phyloP scores from a whole-genome alignment of 2,329 filamentous ascomycete genomes.

The Monilinia vaccinii-corymbosi region DNA sequence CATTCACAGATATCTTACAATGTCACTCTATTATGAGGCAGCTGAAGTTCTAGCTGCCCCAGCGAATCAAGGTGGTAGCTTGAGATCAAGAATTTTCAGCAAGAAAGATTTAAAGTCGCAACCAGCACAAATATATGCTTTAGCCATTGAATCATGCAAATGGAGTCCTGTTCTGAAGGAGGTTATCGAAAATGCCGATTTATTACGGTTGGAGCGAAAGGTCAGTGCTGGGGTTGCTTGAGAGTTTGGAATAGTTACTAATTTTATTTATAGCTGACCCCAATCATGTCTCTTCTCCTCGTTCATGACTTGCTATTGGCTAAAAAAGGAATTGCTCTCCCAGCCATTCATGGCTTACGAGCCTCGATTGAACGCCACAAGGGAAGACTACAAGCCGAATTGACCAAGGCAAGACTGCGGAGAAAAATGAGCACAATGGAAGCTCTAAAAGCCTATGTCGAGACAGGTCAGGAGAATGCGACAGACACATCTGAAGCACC shows the following conservation, averaged over 20 bases:
- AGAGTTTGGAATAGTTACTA: background rate
- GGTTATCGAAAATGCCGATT: slow-evolving; percentile 71
- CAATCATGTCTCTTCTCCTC: slow-evolving; percentile 69
- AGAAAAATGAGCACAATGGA: slow-evolving; percentile 61
- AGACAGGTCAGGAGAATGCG: slow-evolving; percentile 39
- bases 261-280: slow-evolving; percentile 54
- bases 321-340: slow-evolving; percentile 74
- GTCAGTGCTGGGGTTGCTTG: slow-evolving; percentile 36
- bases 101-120: slow-evolving; percentile 67
- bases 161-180: slow-evolving; percentile 83
- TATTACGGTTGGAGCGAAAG: slow-evolving; percentile 77
- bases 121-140: slow-evolving; percentile 74
- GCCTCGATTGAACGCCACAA: slow-evolving; percentile 72
- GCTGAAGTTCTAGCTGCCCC: slow-evolving; percentile 61
- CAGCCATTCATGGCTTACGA: slow-evolving; percentile 68
- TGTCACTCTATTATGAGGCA: slow-evolving; percentile 95
- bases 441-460: slow-evolving; percentile 51
- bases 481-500: slow-evolving; percentile 27
- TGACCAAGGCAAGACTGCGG: slow-evolving; percentile 69
- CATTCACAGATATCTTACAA: slow-evolving; percentile 34
- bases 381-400: slow-evolving; percentile 68
- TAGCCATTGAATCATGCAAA: slow-evolving; percentile 80
- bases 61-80: slow-evolving; percentile 62
- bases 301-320: slow-evolving; percentile 78
- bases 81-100: slow-evolving; percentile 78